phyloP scores from a whole-genome alignment of 345 rosid species.

The Acer yangbiense region DNA sequence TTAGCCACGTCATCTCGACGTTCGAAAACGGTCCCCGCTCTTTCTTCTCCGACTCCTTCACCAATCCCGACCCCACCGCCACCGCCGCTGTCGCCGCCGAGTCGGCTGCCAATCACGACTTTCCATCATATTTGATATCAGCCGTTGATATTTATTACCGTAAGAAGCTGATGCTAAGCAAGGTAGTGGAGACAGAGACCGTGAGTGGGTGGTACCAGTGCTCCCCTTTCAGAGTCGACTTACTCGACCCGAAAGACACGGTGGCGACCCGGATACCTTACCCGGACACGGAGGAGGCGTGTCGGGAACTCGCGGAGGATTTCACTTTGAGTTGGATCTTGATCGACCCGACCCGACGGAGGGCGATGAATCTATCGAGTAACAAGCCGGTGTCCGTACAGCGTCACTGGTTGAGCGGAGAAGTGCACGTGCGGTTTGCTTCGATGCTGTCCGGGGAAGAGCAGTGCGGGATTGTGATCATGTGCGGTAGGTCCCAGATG shows the following conservation, averaged over 20 bases:
- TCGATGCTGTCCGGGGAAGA: slow-evolving; percentile 32
- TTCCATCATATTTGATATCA: slow-evolving; percentile 51
- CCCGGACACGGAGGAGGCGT: slow-evolving; percentile 40
- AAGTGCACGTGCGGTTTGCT: slow-evolving; percentile 56
- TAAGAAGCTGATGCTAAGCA: slow-evolving; percentile 46
- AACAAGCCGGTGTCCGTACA: slow-evolving; percentile 62
- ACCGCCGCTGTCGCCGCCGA: neutral
- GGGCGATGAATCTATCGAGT: slow-evolving; percentile 70
- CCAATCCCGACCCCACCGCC: slow-evolving; percentile 21
- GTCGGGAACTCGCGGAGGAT: slow-evolving; percentile 38
- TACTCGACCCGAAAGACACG: slow-evolving; percentile 62
- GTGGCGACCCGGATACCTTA: slow-evolving; percentile 49
- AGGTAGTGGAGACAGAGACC: slow-evolving; percentile 60
- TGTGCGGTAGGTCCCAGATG: slow-evolving; percentile 51
- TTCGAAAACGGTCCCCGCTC: slow-evolving; percentile 59
- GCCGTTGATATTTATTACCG: slow-evolving; percentile 64
- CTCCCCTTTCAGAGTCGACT: slow-evolving; percentile 75
- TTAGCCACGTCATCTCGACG: slow-evolving; percentile 38
- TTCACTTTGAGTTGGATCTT: slow-evolving; percentile 75
- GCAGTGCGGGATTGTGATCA: slow-evolving; percentile 55
- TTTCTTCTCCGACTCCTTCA: slow-evolving; percentile 69
- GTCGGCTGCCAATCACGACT: neutral
- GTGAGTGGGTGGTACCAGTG: slow-evolving; percentile 61
- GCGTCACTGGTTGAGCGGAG: slow-evolving; percentile 78
- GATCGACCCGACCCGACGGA: slow-evolving; percentile 52